Base-by-base conservation (phyloP, 2,329 filamentous ascomycete species). In the Thelonectria rubi region DNA sequence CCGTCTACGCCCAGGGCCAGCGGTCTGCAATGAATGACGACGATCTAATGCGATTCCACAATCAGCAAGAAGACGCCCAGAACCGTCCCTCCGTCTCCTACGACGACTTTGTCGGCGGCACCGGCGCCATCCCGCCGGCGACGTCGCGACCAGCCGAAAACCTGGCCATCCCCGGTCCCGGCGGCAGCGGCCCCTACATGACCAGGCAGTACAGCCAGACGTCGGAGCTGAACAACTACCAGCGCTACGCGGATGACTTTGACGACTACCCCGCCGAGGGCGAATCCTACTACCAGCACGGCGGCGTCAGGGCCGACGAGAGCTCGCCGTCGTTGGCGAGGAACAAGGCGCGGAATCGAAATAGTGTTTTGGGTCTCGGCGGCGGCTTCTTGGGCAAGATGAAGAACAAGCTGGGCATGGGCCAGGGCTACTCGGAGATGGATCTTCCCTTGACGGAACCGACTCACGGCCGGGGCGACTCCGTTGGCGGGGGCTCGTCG, bases 361-460 rank as follows among this genome's bases (percentile, higher is more conserved):
- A 97, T 76, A 98, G 94, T 77, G 91, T 97, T 54, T 79, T 98
- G 72, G 88, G 89, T 68, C 79, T 98, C 72, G 94, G 94, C 63
- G 94, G 94, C 63, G 94, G 94, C 17, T 80, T 98, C 63, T 82
- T 97, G 72, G 95, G 94, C 46, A 89, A 86, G 73, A 91, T 94
- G 43, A 98, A 97, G 82, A 94, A 91, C 75, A 93, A 91, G 84
- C 81, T 99, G 63, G 94, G 95, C 55, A 93, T 97, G 88, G 90
- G 88, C 20, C 85, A 91, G 69, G 86, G 90, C 65, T 98, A 99
- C 78, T 97, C 94, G 34, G 95, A 98, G 79, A 99, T 99, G 95
- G 94, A 99, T 75, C 83, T 99, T 56, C 95, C 95, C 14, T 82
- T 99, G 77, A 98, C 94, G 5, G 93, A 98, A 75, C 81, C 90